A percentile compares a stretch with the other conserved stretches of the same genome.
These are phyloP conservation scores for Fusarium sp. DNA, from an alignment of 2,329 filamentous ascomycete species.

Conservation along the genomic window DNA sequence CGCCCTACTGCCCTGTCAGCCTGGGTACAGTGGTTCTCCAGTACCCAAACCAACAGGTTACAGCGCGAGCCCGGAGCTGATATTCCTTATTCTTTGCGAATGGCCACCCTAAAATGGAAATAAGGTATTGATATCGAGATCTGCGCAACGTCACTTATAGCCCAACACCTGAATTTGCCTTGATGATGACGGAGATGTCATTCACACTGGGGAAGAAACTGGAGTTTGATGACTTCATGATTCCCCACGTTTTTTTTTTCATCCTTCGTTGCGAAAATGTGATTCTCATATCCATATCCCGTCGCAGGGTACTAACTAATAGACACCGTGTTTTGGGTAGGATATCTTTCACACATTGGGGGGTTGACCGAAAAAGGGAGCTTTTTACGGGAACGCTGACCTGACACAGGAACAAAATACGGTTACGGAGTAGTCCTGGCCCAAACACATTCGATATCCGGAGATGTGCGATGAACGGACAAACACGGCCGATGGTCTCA, in stretches of 20 bases:
- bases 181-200: slow-evolving; percentile 24
- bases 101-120: slow-evolving; percentile 23
- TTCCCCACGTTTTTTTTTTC: slow-evolving; percentile 41
- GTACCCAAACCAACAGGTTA: too few relatives aligned
- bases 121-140: slow-evolving; percentile 41
- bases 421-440: background rate
- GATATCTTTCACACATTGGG: background rate
- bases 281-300: too few relatives aligned
- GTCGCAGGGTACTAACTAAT: too few relatives aligned
- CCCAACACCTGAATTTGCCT: slow-evolving; percentile 16
- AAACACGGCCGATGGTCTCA: slow-evolving; percentile 3
- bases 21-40: too few relatives aligned
- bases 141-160: slow-evolving; percentile 31
- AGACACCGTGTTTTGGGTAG: too few relatives aligned
- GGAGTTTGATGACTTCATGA: slow-evolving; percentile 45
- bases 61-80: slow-evolving; percentile 18
- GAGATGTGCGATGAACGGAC: background rate
- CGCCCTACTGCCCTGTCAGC: background rate
- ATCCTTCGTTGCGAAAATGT: background rate
- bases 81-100: slow-evolving; percentile 27
- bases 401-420: slow-evolving; percentile 16
- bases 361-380: slow-evolving; percentile 15
- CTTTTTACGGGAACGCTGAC: slow-evolving; percentile 8
- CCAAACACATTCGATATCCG: background rate
- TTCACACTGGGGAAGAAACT: slow-evolving; percentile 39